A percentile compares a stretch with the other conserved stretches of the same genome.
phyloP scores from a whole-genome alignment of 1,284 basidiomycete species.

The Irpex lacteus region DNA sequence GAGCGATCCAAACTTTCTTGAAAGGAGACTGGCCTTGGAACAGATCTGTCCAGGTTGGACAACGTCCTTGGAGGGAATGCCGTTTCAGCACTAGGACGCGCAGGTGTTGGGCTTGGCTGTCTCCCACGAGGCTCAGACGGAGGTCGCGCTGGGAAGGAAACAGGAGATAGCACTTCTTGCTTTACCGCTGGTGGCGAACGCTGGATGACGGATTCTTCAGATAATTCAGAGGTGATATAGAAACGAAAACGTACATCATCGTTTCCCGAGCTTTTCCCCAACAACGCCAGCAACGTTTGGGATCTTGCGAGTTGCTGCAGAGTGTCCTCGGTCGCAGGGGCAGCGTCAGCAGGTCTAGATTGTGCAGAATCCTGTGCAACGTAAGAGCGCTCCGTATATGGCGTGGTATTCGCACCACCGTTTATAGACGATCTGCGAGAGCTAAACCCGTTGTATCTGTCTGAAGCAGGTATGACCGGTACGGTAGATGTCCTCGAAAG shows the following conservation, averaged over 20 bases:
- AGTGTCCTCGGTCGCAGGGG: not conserved
- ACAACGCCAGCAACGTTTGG: constrained; percentile 5
- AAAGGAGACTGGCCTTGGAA: not conserved
- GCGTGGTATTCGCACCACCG: not conserved
- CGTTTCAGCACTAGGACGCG: not conserved
- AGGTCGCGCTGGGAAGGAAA: not conserved
- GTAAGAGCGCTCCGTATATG: not conserved
- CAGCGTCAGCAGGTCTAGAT: not conserved
- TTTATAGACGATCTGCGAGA: not conserved
- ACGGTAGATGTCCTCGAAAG: not conserved
- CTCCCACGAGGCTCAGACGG: not conserved
- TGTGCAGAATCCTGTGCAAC: not conserved
- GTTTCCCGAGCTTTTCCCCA: not conserved
- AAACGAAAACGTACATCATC: constrained; percentile 9
- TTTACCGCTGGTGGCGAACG: not conserved
- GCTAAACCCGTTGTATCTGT: not conserved
- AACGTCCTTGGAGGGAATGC: not conserved
- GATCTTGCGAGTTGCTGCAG: constrained; percentile 5
- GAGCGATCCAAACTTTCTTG: not conserved
- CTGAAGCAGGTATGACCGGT: not conserved
- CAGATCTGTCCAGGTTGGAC: not conserved
- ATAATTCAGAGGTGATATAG: not conserved
- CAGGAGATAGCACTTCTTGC: constrained; percentile 3
- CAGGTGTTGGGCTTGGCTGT: not conserved
- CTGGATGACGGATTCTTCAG: not conserved